Evolutionary conservation across 2,329 filamentous ascomycete species (phyloP).

Genomic region (Pseudogymnoascus sp.): DNA sequence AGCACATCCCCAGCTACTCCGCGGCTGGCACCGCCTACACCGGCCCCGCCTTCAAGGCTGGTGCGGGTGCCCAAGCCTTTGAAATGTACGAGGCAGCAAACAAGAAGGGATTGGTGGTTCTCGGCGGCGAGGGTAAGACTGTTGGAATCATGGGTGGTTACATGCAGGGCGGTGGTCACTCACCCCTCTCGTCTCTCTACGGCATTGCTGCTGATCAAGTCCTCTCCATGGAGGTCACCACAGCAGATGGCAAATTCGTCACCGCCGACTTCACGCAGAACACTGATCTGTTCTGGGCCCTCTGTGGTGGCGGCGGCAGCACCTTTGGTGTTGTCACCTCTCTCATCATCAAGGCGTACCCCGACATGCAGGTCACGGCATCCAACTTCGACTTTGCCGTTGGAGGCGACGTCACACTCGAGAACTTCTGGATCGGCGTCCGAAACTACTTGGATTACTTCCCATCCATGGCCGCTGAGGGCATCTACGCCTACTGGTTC

Average conservation of each 20-base stretch:
- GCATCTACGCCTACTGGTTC: conserved; percentile 22
- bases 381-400: conserved; percentile 38
- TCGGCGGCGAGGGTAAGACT: conserved; percentile 45
- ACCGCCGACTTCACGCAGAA: conserved; percentile 43
- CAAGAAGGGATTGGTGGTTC: conserved; percentile 39
- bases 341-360: conserved; percentile 44
- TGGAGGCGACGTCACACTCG: conserved; percentile 37
- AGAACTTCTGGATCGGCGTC: conserved; percentile 41
- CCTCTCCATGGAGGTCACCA: conserved; percentile 47
- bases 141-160: conserved; percentile 45
- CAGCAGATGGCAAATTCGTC: conserved; percentile 39
- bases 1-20: conserved; percentile 34
- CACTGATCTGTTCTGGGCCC: conserved; percentile 54
- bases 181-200: conserved; percentile 39
- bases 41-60: conserved; percentile 44
- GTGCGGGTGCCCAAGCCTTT: conserved; percentile 40
- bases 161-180: conserved; percentile 52
- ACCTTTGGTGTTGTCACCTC: conserved; percentile 52
- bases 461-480: conserved; percentile 29
- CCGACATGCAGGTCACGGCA: conserved; percentile 30
- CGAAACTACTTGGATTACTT: conserved; percentile 40
- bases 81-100: conserved; percentile 35
- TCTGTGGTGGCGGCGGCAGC: conserved; percentile 48
- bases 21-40: conserved; percentile 34
- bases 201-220: conserved; percentile 54